Conservation (phyloP, 129 eudicot species). For the Escallonia herrerae region DNA sequence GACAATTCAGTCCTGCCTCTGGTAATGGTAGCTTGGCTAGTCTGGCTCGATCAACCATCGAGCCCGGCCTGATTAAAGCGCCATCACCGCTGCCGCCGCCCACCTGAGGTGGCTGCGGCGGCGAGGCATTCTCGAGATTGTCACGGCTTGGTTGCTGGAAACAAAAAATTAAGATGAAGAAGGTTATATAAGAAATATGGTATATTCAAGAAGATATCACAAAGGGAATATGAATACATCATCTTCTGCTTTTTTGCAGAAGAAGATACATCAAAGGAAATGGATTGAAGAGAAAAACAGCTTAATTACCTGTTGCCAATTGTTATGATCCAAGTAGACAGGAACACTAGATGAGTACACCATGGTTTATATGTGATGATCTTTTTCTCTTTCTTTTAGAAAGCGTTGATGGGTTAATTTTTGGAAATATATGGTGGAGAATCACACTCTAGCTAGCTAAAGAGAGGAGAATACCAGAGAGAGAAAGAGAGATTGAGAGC, state of each 20-base stretch:
- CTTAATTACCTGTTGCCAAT: conserved; percentile 60
- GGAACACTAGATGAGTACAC: conserved; percentile 63
- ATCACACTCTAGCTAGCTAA: conserved; percentile 23
- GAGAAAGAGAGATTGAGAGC: conserved; percentile 29
- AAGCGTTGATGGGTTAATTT: conserved; percentile 48
- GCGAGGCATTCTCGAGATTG: conserved; percentile 35
- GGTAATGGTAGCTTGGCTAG: conserved; percentile 58
- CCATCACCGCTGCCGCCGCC: conserved; percentile 29
- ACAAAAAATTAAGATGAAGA: conserved; percentile 7
- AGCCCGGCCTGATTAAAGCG: conserved; percentile 46
- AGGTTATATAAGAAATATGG: conserved; percentile 11
- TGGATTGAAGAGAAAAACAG: conserved; percentile 13
- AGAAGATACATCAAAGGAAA: conserved; percentile 7
- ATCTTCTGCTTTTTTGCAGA: conserved; percentile 25
- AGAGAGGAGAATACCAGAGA: conserved; percentile 33
- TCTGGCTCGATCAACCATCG: conserved; percentile 70
- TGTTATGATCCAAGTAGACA: conserved; percentile 57
- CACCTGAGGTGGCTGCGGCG: conserved; percentile 20
- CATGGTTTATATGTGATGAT: conserved; percentile 45
- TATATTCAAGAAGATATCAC: conserved; percentile 48
- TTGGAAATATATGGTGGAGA: conserved; percentile 66
- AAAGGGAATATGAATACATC: conserved; percentile 53
- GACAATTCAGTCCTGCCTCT: conserved; percentile 60
- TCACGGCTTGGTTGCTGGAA: conserved; percentile 28
- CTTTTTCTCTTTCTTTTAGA: conserved; percentile 35